Evolutionary conservation across 306 rosid genomes (phyloP).

Genomic region (Hippophae gyantsensis): DNA sequence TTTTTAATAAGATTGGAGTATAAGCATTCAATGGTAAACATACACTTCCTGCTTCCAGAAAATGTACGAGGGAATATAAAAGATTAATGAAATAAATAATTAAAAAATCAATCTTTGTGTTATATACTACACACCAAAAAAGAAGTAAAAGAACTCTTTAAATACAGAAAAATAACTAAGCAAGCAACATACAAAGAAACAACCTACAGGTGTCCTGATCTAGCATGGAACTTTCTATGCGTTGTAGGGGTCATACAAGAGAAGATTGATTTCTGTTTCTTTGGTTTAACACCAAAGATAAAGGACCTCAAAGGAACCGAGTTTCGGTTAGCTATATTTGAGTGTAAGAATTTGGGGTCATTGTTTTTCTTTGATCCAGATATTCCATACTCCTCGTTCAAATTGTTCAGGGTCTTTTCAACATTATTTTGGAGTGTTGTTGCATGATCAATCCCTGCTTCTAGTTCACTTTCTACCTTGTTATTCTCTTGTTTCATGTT

Average conservation of each 20-base stretch:
- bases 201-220: slow-evolving; percentile 31
- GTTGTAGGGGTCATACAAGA: slow-evolving; percentile 59
- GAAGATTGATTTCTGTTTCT: slow-evolving; percentile 75
- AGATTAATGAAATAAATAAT: no score
- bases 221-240: slow-evolving; percentile 45
- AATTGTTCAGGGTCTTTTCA: slow-evolving; percentile 45
- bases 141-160: not conserved
- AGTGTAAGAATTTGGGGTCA: slow-evolving; percentile 28
- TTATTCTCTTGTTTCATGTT: slow-evolving; percentile 96
- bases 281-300: slow-evolving; percentile 66
- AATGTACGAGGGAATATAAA: no score
- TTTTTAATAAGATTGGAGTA: no score
- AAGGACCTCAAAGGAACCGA: slow-evolving; percentile 75
- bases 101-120: no score
- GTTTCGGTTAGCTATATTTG: slow-evolving; percentile 26
- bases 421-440: slow-evolving; percentile 48
- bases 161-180: slow-evolving; percentile 11
- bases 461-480: slow-evolving; percentile 78
- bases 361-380: slow-evolving; percentile 45
- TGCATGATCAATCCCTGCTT: slow-evolving; percentile 60
- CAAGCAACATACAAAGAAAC: not conserved
- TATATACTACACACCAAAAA: no score
- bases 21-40: no score
- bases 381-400: slow-evolving; percentile 56
- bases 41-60: no score